These are phyloP conservation scores for Verticillium tricorpus DNA, from an alignment of 2,329 filamentous ascomycete genomes.

Conservation along the genomic window DNA sequence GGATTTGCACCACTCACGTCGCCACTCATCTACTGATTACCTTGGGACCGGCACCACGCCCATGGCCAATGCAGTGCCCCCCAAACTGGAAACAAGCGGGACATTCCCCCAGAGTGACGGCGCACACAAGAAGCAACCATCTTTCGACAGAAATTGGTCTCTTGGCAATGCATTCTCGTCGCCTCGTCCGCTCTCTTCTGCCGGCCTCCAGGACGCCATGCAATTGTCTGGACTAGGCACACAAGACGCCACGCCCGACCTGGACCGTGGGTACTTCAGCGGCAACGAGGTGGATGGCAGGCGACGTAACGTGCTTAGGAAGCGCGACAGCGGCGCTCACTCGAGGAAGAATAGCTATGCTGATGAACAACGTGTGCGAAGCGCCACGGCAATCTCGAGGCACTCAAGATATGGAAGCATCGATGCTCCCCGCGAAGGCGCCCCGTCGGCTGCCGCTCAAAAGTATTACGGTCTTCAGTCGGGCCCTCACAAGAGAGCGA, in stretches of 20 bases:
- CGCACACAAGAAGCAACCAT: slow-evolving; percentile 60
- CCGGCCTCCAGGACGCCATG: slow-evolving; percentile 42
- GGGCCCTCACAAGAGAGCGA: slow-evolving; percentile 52
- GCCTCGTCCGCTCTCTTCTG: slow-evolving; percentile 47
- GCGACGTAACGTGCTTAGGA: slow-evolving; percentile 74
- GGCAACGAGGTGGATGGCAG: slow-evolving; percentile 77
- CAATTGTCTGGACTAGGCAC: slow-evolving; percentile 28
- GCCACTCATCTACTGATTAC: slow-evolving; percentile 83
- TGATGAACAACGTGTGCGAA: slow-evolving; percentile 67
- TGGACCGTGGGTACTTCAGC: slow-evolving; percentile 91
- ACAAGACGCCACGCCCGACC: slow-evolving; percentile 51
- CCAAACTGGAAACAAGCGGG: slow-evolving; percentile 38
- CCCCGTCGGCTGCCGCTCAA: slow-evolving; percentile 59
- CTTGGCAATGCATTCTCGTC: slow-evolving; percentile 46
- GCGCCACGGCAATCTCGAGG: slow-evolving; percentile 60
- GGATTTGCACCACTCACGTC: slow-evolving; percentile 76
- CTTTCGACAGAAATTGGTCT: slow-evolving; percentile 68
- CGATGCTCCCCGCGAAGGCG: slow-evolving; percentile 64
- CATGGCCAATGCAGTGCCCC: slow-evolving; percentile 25
- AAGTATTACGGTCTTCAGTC: slow-evolving; percentile 60
- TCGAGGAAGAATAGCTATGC: slow-evolving; percentile 72
- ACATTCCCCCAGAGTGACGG: slow-evolving; percentile 35
- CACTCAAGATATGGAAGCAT: slow-evolving; percentile 77
- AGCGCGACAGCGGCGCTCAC: slow-evolving; percentile 61
- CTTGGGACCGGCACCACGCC: slow-evolving; percentile 34